Evolutionary conservation across 148 eudicot species (phyloP).

Genomic region (Euryodendron excelsum): DNA sequence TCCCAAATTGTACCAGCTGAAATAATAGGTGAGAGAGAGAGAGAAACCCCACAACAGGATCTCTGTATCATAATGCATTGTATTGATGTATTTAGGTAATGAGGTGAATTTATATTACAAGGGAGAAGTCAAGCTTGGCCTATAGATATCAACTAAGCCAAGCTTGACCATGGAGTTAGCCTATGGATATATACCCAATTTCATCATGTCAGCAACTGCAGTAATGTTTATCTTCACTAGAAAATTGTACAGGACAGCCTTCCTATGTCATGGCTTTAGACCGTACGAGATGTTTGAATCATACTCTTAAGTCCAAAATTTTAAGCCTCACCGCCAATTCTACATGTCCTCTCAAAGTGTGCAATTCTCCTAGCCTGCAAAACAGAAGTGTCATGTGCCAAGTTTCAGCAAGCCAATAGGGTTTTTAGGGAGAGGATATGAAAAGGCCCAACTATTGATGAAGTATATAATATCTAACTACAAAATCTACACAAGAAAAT

Average conservation of each 20-base stretch:
- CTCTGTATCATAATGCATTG: too few relatives aligned
- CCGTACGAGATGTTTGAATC: conserved; percentile 50
- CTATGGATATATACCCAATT: too few relatives aligned
- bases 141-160: too few relatives aligned
- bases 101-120: too few relatives aligned
- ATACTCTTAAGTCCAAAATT: conserved; percentile 40
- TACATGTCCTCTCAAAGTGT: conserved; percentile 59
- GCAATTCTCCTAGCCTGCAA: conserved; percentile 58
- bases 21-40: too few relatives aligned
- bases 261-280: conserved; percentile 25
- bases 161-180: too few relatives aligned
- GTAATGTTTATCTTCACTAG: conserved; percentile 1
- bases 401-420: neutral
- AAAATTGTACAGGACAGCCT: neutral
- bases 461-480: neutral
- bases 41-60: too few relatives aligned
- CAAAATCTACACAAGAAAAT: neutral
- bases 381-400: neutral
- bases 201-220: neutral
- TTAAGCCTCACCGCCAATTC: conserved; percentile 60
- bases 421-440: neutral
- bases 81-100: too few relatives aligned
- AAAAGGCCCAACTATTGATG: neutral
- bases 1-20: conserved; percentile 7
- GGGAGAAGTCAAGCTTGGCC: too few relatives aligned